A percentile compares a stretch with the other conserved stretches of the same genome.
phyloP scores from a whole-genome alignment of 805 yeast species.

The Kazachstania bromeliacearum region DNA sequence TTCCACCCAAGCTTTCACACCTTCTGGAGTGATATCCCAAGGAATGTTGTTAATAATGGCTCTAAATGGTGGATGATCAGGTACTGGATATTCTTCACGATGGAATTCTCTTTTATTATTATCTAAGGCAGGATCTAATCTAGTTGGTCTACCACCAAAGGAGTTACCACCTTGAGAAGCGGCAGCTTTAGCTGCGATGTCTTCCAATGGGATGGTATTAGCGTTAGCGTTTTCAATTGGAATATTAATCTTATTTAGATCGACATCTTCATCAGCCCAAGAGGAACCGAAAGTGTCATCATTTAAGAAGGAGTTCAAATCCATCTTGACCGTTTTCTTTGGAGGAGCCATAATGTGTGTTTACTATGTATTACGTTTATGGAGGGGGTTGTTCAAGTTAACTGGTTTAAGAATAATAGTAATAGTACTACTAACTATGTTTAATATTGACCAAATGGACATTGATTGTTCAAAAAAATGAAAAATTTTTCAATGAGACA shows the following conservation, averaged over 20 bases:
- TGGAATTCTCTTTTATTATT: slow-evolving; percentile 27
- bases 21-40: slow-evolving; percentile 65
- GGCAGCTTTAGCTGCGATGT: slow-evolving; percentile 17
- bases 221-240: slow-evolving; percentile 30
- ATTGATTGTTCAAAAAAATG: no score
- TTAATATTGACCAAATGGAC: no score
- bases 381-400: no score
- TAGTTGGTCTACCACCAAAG: slow-evolving; percentile 16
- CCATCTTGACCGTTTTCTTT: slow-evolving; percentile 68
- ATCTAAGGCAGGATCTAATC: slow-evolving; percentile 33
- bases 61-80: slow-evolving; percentile 84
- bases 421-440: no score
- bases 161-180: slow-evolving; percentile 8
- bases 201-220: slow-evolving; percentile 25
- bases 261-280: slow-evolving; percentile 84
- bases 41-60: slow-evolving; percentile 86
- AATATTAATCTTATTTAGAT: slow-evolving; percentile 53
- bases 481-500: no score
- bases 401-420: no score
- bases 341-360: slow-evolving; percentile 42
- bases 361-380: no score
- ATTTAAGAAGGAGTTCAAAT: slow-evolving; percentile 73
- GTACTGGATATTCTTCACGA: slow-evolving; percentile 72
- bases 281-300: slow-evolving; percentile 64
- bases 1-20: slow-evolving; percentile 51